Evolutionary conservation across 345 rosid species (phyloP), one percentile per base, ranked within the genome.

Genomic region (Angophora floribunda): DNA sequence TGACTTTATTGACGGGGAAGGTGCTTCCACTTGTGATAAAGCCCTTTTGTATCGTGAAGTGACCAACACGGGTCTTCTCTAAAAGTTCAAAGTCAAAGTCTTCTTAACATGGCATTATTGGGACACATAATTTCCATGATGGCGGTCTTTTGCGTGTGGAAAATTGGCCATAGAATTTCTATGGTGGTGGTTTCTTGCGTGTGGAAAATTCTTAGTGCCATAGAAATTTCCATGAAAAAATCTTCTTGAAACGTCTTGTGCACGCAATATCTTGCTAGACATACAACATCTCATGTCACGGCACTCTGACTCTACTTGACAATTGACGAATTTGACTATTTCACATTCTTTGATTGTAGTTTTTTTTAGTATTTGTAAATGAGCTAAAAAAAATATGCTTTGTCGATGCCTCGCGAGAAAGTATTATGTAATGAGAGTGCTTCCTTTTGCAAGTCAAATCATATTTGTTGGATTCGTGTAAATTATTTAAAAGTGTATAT

Each of bases 211-310:
- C 17, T 52, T 52, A 52, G 55, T 52, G 55, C 19, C 22, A 16
- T 17, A 2, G 3, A 52, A 6, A 28, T 52, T 52, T 52, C 4
- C 55, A 52, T 15, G 3, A 0, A 52, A 52, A 52, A 14, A 55
- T 55, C 12, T 55, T 55, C 11, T 55, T 55, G 61, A 55, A 55
- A 55, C 0, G 12, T 55, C 28, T 0, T 0, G 0, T 1, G 41
- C 2, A 0, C 41, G 1, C 0, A 0, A 55, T 4, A 55, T 55
- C 28, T 3, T 22, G 61, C 61, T 26, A 55, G 0, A 0, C 0
- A 2, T 55, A 55, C 4, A 3, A 55, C 30, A 55, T 11, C 6
- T 12, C 21, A 55, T 55, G 61, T 55, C 61, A 55, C 9, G 26
- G 28, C 61, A 22, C 22, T 22, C 61, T 26, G 0, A 21, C 12